Evolutionary conservation across 2,329 filamentous ascomycete species (phyloP).

Genomic region (Raffaelea albimanens): DNA sequence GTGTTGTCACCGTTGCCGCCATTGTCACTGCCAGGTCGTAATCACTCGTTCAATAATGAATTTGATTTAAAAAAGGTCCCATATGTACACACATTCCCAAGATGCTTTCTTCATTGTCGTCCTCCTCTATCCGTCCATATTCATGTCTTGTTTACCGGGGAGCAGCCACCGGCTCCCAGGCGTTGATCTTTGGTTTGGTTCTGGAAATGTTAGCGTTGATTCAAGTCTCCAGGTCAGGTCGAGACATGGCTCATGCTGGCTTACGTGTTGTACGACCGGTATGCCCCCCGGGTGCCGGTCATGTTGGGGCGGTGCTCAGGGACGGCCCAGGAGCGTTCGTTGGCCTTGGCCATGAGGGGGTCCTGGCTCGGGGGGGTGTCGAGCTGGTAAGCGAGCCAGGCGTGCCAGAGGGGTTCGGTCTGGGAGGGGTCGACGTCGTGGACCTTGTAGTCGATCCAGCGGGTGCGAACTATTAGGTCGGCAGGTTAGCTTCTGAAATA

Average conservation of each 20-base stretch:
- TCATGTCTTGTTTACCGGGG: conserved; percentile 15
- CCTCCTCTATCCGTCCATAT: background rate
- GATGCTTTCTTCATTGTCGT: background rate
- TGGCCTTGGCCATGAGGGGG: conserved; percentile 48
- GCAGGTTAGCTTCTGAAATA: no score
- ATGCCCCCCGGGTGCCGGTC: conserved; percentile 69
- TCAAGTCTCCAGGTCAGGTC: no score
- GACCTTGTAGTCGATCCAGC: conserved; percentile 96
- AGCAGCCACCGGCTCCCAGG: conserved; percentile 24
- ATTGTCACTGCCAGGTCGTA: no score
- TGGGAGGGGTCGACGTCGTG: conserved; percentile 78
- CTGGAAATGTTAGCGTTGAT: conserved; percentile 9
- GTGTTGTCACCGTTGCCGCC: no score
- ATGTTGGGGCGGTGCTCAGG: conserved; percentile 61
- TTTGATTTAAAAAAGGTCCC: no score
- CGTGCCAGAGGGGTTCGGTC: conserved; percentile 95
- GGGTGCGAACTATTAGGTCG: conserved; percentile 63
- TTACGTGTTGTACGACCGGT: conserved; percentile 91
- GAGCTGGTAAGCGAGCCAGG: conserved; percentile 90
- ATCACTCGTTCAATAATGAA: no score
- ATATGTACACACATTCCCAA: no score
- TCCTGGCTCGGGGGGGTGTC: conserved; percentile 79
- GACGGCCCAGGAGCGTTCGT: conserved; percentile 62
- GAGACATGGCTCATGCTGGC: no score
- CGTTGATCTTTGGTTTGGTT: conserved; percentile 24